Evolutionary conservation across 2,329 filamentous ascomycete species (phyloP), one percentile per base, ranked within the genome.

Genomic region (Hymenoscyphus fraxineus): DNA sequence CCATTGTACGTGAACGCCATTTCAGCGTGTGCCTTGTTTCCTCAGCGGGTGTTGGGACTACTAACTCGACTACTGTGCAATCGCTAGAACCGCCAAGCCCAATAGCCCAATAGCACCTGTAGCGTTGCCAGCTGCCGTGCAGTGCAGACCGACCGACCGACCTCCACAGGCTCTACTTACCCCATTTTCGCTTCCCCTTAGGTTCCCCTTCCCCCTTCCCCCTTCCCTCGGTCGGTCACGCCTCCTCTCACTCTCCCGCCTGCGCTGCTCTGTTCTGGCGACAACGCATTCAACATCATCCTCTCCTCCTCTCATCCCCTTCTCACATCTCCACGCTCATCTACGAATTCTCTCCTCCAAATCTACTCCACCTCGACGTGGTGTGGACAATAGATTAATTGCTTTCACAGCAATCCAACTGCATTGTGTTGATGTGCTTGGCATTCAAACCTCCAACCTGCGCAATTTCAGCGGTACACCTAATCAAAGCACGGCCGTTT

Each of bases 401-500:
- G 9, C 44, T 38, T 16, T 47, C 10, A 32, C 35, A 16, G 47
- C 6, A 27, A 9, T 19, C 13, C 27, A 27, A 27, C 22, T 47
- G n/a, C 27, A 32, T 32, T 58, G 51, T 35, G 15, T 44, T 35
- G 38, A 10, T 27, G 15, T 41, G 13, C 41, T 58, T 32, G 41
- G 19, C 54, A 19, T 35, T 27, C 51, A 51, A 47, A 51, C 47
- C 51, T 47, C 22, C 58, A 16, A 60, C 31, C 44, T 47, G 56
- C 58, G 62, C 65, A 66, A 64, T 66, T 66, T 51, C 44, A 51
- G 19, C 44, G 9, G n/a, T 16, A 12, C 44, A 38, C 56, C 54
- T 64, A 64, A 64, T 66, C 62, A 64, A 64, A 66, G 65, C 65
- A 66, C 63, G 63, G 66, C 64, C 64, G 62, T 64, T 67, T 65